phyloP scores from a whole-genome alignment of 805 yeast genomes.

The Tetrapisispora namnaoensis region DNA sequence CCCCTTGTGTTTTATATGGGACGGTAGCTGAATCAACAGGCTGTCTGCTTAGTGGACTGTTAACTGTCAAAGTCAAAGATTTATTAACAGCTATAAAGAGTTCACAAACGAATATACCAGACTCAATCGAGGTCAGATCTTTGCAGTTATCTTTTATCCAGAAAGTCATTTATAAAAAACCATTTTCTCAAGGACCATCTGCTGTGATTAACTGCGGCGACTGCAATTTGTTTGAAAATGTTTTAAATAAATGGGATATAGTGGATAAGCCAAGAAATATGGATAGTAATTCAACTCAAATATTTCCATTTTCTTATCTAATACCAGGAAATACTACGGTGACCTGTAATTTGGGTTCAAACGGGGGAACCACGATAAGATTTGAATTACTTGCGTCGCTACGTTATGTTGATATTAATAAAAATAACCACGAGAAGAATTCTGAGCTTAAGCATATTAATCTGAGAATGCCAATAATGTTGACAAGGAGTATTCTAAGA shows the following conservation, averaged over 20 bases:
- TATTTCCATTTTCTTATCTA: constrained; percentile 85
- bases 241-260: constrained; percentile 84
- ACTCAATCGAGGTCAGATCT: constrained; percentile 35
- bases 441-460: constrained; percentile 21
- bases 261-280: constrained; percentile 41
- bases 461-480: constrained; percentile 52
- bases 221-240: constrained; percentile 46
- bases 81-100: constrained; percentile 19
- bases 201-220: constrained; percentile 44
- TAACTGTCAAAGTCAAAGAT: constrained; percentile 44
- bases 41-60: constrained; percentile 70
- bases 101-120: neutral
- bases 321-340: constrained; percentile 85
- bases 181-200: constrained; percentile 50
- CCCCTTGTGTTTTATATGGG: constrained; percentile 85
- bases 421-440: neutral
- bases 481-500: constrained; percentile 66
- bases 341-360: constrained; percentile 50
- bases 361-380: constrained; percentile 43
- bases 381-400: constrained; percentile 65
- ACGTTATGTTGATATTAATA: constrained; percentile 31
- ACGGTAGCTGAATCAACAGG: constrained; percentile 72
- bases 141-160: constrained; percentile 68
- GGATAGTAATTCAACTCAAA: constrained; percentile 60
- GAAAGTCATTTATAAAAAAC: constrained; percentile 52